A percentile compares a stretch with the other conserved stretches of the same genome.
These are phyloP conservation scores for Omphalotus olearius DNA, from an alignment of 1,284 basidiomycete genomes.

Conservation along the genomic window DNA sequence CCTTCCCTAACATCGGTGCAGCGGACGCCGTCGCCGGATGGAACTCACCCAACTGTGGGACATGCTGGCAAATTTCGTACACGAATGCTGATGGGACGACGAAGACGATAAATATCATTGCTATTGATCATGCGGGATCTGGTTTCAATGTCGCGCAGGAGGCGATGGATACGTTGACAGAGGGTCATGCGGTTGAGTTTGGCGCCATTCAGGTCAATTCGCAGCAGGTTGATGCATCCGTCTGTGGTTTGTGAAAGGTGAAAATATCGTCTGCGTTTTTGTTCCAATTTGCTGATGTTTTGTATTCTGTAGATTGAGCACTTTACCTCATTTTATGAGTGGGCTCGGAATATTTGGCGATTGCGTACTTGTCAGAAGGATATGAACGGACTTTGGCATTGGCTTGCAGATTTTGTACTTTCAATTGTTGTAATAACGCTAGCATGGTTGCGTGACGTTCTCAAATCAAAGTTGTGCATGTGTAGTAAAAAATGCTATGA, in stretches of 20 bases:
- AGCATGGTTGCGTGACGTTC: too few species aligned
- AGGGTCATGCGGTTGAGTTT: slow-evolving; percentile 24
- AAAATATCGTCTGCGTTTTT: not conserved
- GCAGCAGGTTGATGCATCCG: slow-evolving; percentile 23
- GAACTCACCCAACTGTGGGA: slow-evolving; percentile 40
- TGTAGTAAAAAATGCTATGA: too few species aligned
- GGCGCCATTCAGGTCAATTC: slow-evolving; percentile 28
- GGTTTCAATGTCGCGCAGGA: slow-evolving; percentile 35
- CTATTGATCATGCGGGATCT: slow-evolving; percentile 36
- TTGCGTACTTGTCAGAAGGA: too few species aligned
- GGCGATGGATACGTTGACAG: slow-evolving; percentile 33
- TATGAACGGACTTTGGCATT: too few species aligned
- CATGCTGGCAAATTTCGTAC: slow-evolving; percentile 42
- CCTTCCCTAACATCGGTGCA: slow-evolving; percentile 48
- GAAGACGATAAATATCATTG: slow-evolving; percentile 35
- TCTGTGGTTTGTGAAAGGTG: slow-evolving; percentile 24
- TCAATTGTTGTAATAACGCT: too few species aligned
- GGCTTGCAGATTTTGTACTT: too few species aligned
- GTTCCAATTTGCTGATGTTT: not conserved
- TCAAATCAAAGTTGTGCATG: too few species aligned
- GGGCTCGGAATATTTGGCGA: too few species aligned
- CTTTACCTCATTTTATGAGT: not conserved
- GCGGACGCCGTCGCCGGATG: slow-evolving; percentile 35
- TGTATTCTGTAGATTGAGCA: not conserved
- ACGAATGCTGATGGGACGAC: slow-evolving; percentile 21